These are phyloP conservation scores for Teratosphaeria viscida DNA, from an alignment of 2,329 filamentous ascomycete genomes.

Conservation along the genomic window DNA sequence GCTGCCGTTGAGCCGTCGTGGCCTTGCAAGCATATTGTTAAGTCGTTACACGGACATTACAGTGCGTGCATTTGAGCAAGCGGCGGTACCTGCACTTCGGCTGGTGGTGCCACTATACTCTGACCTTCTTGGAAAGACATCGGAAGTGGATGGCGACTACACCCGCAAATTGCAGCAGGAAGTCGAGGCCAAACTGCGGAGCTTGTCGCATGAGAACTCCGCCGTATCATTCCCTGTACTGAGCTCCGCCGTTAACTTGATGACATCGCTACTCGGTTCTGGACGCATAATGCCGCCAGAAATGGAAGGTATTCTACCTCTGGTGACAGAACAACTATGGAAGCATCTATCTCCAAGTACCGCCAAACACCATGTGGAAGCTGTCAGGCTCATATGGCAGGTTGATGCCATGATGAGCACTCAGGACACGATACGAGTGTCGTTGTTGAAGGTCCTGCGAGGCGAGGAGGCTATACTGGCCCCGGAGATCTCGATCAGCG, in stretches of 20 bases:
- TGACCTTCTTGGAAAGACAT: background rate
- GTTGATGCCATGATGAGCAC: conserved; percentile 46
- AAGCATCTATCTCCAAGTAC: conserved; percentile 65
- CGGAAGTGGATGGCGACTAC: background rate
- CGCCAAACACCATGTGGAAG: conserved; percentile 91
- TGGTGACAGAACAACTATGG: conserved; percentile 68
- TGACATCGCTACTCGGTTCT: conserved; percentile 5
- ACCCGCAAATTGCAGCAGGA: background rate
- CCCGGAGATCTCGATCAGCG: background rate
- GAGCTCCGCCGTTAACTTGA: conserved; percentile 12
- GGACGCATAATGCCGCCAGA: conserved; percentile 26
- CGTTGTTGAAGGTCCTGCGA: conserved; percentile 6
- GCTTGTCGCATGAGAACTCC: background rate
- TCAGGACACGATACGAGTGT: conserved; percentile 11
- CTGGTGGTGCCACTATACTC: background rate
- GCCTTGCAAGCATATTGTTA: background rate
- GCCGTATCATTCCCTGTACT: conserved; percentile 12
- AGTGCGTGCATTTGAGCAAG: background rate
- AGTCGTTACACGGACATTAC: background rate
- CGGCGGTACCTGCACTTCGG: background rate
- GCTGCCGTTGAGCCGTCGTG: background rate
- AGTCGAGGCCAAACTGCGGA: background rate
- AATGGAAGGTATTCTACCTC: conserved; percentile 40
- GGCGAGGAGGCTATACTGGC: background rate
- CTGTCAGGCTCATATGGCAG: conserved; percentile 76